phyloP scores from a whole-genome alignment of 768 basidiomycete genomes.

The Amanita polypyramis region DNA sequence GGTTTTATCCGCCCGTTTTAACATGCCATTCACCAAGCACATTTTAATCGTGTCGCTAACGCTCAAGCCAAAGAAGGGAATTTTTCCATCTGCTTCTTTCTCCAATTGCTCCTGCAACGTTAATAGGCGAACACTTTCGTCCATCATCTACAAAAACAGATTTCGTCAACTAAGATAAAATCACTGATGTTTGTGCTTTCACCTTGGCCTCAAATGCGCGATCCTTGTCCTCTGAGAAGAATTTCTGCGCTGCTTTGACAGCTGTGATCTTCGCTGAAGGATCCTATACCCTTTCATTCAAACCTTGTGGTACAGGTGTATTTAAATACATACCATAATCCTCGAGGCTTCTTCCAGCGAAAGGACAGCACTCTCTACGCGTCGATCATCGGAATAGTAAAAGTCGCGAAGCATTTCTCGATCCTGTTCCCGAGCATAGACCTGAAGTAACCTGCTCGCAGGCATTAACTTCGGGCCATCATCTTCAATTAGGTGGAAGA shows the following conservation, averaged over 20 bases:
- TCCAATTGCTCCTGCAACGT: conserved; percentile 80
- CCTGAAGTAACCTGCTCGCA: conserved; percentile 76
- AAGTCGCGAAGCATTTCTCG: conserved; percentile 90
- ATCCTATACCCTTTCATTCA: conserved; percentile 38
- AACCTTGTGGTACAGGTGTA: background rate
- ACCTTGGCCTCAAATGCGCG: conserved; percentile 86
- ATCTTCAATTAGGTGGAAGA: conserved; percentile 92
- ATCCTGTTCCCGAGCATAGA: conserved; percentile 86
- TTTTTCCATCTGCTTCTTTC: conserved; percentile 70
- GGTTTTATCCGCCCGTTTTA: conserved; percentile 84
- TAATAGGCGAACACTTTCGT: conserved; percentile 73
- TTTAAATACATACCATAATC: conserved; percentile 37
- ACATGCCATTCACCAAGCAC: conserved; percentile 69
- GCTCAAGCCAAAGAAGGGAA: conserved; percentile 73
- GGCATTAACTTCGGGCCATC: conserved; percentile 64
- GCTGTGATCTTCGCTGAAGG: conserved; percentile 56
- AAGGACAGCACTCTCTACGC: conserved; percentile 87
- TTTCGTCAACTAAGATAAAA: background rate
- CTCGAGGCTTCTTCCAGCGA: conserved; percentile 72
- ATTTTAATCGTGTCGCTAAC: conserved; percentile 79
- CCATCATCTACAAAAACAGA: conserved; percentile 61
- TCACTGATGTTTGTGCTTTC: background rate
- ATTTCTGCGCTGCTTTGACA: conserved; percentile 80
- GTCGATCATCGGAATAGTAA: conserved; percentile 94
- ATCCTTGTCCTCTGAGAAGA: conserved; percentile 93